Percentiles rank a stretch among this genome's conserved stretches.
Evolutionary conservation across 768 basidiomycete genomes (phyloP).

Genomic region (Rhizopogon vesiculosus): DNA sequence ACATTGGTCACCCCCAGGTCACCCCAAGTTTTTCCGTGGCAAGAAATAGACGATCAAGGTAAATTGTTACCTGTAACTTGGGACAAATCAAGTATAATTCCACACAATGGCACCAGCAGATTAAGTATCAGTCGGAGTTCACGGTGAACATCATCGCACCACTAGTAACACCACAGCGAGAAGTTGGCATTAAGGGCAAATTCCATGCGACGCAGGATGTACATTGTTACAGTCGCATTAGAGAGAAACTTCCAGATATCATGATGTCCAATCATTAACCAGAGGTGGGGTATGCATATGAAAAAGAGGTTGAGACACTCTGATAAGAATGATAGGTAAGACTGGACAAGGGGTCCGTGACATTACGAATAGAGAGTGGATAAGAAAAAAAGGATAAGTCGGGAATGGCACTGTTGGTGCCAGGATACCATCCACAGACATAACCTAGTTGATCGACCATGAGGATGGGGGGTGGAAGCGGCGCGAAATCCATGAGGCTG

Average conservation of each 20-base stretch:
- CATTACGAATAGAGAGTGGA: neutral
- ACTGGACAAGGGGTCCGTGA: neutral
- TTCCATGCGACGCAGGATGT: conserved; percentile 16
- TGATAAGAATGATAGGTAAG: conserved; percentile 16
- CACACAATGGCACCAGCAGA: no score
- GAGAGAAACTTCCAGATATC: conserved; percentile 9
- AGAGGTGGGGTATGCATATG: conserved; percentile 21
- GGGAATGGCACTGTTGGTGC: neutral
- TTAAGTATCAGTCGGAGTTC: no score
- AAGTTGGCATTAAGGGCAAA: neutral
- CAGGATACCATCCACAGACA: conserved; percentile 9
- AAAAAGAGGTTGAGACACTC: conserved; percentile 12
- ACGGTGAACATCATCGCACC: no score
- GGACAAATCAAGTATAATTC: no score
- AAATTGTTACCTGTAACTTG: no score
- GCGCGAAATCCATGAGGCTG: conserved; percentile 33
- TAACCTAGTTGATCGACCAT: conserved; percentile 13
- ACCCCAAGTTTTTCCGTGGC: no score
- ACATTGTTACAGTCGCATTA: conserved; percentile 13
- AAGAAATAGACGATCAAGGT: no score
- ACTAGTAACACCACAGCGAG: neutral
- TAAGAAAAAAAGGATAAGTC: neutral
- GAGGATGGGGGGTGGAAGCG: conserved; percentile 20
- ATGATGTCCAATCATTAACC: conserved; percentile 14
- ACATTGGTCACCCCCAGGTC: no score